Percentiles rank a stretch among this genome's conserved stretches.
These are phyloP conservation scores for Acacia concinna DNA, from an alignment of 331 rosid genomes.

Conservation along the genomic window DNA sequence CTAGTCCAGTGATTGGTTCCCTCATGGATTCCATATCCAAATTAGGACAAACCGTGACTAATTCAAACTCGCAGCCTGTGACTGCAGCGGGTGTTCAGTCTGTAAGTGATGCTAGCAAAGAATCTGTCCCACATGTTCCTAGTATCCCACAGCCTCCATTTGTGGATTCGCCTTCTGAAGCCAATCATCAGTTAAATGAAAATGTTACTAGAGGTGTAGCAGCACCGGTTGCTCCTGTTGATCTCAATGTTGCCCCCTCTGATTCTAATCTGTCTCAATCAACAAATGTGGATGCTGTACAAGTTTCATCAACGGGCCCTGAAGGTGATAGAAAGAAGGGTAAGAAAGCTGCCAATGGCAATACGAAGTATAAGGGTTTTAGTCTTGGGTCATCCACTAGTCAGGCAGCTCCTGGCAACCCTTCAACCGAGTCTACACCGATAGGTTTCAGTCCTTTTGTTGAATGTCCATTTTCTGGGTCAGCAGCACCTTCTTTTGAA, in stretches of 20 bases:
- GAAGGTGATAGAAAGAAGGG: slow-evolving; percentile 41
- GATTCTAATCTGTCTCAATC: slow-evolving; percentile 35
- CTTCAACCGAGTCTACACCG: slow-evolving; percentile 20
- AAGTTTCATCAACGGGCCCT: slow-evolving; percentile 29
- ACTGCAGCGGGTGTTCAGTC: slow-evolving; percentile 35
- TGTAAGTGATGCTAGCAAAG: slow-evolving; percentile 28
- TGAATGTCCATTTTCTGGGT: slow-evolving; percentile 56
- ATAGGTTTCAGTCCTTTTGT: slow-evolving; percentile 17
- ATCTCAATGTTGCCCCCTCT: slow-evolving; percentile 55
- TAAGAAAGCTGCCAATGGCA: slow-evolving; percentile 11
- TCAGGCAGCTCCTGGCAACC: slow-evolving; percentile 20
- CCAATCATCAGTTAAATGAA: slow-evolving; percentile 29
- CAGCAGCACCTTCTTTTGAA: slow-evolving; percentile 16
- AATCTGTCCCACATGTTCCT: slow-evolving; percentile 25
- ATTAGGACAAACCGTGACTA: slow-evolving; percentile 33
- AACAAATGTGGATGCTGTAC: slow-evolving; percentile 8
- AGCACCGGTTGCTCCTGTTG: slow-evolving; percentile 40
- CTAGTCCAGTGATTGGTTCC: slow-evolving; percentile 46
- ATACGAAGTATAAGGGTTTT: slow-evolving; percentile 17
- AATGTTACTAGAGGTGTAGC: slow-evolving; percentile 31
- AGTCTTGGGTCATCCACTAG: slow-evolving; percentile 25
- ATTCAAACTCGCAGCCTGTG: slow-evolving; percentile 35
- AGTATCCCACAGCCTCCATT: slow-evolving; percentile 17
- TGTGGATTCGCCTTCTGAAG: slow-evolving; percentile 30
- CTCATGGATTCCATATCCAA: slow-evolving; percentile 48